Evolutionary conservation across 345 rosid species (phyloP), one percentile per base, ranked within the genome.

Genomic region (Gossypium stocksii): DNA sequence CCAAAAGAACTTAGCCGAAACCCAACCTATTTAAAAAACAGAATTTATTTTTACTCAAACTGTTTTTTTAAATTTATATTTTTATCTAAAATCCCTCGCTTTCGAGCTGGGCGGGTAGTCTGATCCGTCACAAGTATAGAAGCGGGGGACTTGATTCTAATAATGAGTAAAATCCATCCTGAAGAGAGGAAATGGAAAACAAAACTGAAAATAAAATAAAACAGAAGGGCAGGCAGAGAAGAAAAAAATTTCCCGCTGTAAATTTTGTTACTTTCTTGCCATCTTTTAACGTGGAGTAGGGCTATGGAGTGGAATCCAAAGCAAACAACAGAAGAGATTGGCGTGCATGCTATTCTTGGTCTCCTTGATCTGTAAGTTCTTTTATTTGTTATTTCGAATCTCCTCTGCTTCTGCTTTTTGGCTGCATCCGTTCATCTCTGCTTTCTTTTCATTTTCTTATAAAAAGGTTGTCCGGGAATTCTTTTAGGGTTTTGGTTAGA

Each of bases 401-500:
- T 68, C 41, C 15, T 48, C 12, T 45, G n/a, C 25, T 46, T 46
- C 9, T 46, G 7, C 19, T 29, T 52, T 16, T 27, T 52, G 61
- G 3, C 7, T 38, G 15, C 48, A 2, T 38, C 49, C 41, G 3
- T n/a, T 2, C 54, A 71, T 53, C 74, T 29, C 29, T 11, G 74
- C 15, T 46, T 34, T 71, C 17, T 54, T 12, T 34, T 34, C 41
- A 4, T 34, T 5, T 34, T 34, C 41, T 34, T 34, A 34, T 34
- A 34, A 34, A 34, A 46, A 34, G 59, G 27, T n/a, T 54, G 11
- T 71, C 23, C 1, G 9, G 64, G 63, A 34, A 54, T 8, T 34
- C 54, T 71, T 19, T 71, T 56, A 41, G 74, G 74, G 51, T 71
- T 54, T 71, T 27, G 60, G 48, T 71, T 19, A 3, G 29, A 71